Conservation (phyloP, 1,284 basidiomycete species). For the Agroathelia rolfsii region DNA sequence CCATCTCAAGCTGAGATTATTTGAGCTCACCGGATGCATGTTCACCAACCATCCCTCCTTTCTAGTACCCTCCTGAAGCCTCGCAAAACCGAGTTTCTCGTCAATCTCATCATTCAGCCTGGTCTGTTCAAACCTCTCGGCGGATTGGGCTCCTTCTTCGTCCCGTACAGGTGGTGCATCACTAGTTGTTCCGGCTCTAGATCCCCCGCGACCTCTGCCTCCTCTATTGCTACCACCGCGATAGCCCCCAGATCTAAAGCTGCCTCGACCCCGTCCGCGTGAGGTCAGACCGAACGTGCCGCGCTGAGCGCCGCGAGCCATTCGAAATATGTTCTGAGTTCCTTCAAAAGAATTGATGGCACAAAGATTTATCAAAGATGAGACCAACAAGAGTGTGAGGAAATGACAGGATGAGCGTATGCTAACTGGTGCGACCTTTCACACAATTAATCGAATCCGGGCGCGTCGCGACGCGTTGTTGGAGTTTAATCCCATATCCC, state of each 20-base stretch:
- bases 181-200: too few species aligned
- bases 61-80: constrained; percentile 63
- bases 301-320: constrained; percentile 23
- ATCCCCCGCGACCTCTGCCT: constrained; percentile 25
- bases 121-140: constrained; percentile 77
- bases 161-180: constrained; percentile 56
- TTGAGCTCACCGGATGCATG: constrained; percentile 83
- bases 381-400: too few species aligned
- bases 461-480: too few species aligned
- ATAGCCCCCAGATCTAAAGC: constrained; percentile 37
- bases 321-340: too few species aligned
- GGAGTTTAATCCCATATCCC: too few species aligned
- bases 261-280: constrained; percentile 36
- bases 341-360: too few species aligned
- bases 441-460: too few species aligned
- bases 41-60: constrained; percentile 94
- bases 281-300: constrained; percentile 22
- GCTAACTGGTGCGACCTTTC: too few species aligned
- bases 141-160: constrained; percentile 78
- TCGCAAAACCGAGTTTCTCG: constrained; percentile 83
- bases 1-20: too few species aligned
- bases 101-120: constrained; percentile 80
- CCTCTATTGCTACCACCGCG: too few species aligned
- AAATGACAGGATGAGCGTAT: too few species aligned
- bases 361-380: too few species aligned